phyloP scores from a whole-genome alignment of 306 rosid genomes.

The Hylodesmum podocarpum region DNA sequence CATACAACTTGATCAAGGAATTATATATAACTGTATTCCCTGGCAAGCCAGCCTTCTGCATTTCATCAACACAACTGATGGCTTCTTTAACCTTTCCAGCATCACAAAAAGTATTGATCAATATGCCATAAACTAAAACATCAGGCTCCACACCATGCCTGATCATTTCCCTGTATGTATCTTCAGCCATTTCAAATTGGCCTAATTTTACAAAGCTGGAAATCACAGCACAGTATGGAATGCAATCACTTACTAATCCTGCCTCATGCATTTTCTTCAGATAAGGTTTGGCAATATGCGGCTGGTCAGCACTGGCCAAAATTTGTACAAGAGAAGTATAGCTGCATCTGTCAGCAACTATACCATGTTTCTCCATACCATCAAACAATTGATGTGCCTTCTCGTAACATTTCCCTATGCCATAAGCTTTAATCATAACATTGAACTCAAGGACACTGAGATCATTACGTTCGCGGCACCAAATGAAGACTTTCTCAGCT shows the following conservation, averaged over 20 bases:
- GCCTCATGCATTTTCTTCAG: constrained; percentile 76
- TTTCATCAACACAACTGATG: constrained; percentile 55
- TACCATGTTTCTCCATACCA: constrained; percentile 59
- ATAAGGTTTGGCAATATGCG: constrained; percentile 59
- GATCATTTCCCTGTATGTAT: constrained; percentile 69
- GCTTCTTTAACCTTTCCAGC: constrained; percentile 73
- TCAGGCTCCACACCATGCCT: constrained; percentile 63
- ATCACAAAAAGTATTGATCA: constrained; percentile 82
- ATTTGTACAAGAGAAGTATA: constrained; percentile 77
- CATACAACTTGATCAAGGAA: constrained; percentile 79
- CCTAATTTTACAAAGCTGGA: constrained; percentile 80
- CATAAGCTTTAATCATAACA: constrained; percentile 94
- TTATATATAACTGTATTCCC: constrained; percentile 70
- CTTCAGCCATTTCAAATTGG: constrained; percentile 67
- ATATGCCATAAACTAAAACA: constrained; percentile 65
- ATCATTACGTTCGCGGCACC: constrained; percentile 66
- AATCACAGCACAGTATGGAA: constrained; percentile 67
- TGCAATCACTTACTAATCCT: constrained; percentile 74
- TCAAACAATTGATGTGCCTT: constrained; percentile 73
- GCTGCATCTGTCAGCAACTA: constrained; percentile 73
- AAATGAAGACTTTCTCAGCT: constrained; percentile 78
- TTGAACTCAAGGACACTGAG: constrained; percentile 74
- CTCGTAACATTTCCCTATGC: constrained; percentile 62
- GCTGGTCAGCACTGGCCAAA: constrained; percentile 63
- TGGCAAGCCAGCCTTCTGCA: constrained; percentile 66